Evolutionary conservation across 2,329 filamentous ascomycete genomes (phyloP), one percentile per base, ranked within the genome.

Genomic region (Diaporthe velutina): DNA sequence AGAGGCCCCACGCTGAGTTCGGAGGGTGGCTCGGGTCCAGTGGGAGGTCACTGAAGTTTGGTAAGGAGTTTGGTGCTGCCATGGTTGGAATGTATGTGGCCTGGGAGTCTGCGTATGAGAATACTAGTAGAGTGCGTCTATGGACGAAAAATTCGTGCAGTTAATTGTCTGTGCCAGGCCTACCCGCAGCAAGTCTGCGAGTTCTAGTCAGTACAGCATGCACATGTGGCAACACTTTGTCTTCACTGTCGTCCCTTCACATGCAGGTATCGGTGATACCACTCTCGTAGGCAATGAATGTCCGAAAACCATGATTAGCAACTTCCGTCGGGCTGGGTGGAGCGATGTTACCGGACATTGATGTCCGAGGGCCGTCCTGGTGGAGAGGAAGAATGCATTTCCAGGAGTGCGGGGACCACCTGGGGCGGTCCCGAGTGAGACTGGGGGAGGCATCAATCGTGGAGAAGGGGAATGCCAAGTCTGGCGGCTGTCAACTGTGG

Each of bases 1-100:
- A 61, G 25, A 61, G 58, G 10, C 58, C 58, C 58, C 58, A 61
- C 30, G 58, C 58, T 13, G 58, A 61, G 38, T 61, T 42, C 17
- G 58, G 58, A 4, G 58, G 58, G 9, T 61, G n/a, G 38, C 25
- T 3, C 9, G 38, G n/a, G 3, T 45, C 17, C 13, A 61, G 25
- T 10, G 58, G 58, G 7, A 61, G 58, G 15, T 45, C 58, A 45
- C 38, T 42, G 58, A 61, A 25, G 38, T 61, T 60, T 40, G 57
- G 57, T 25, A 60, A 25, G n/a, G 57, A 19, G 1, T 40, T 60
- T 15, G 6, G 12, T 19, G 35, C 57, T 60, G 35, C 12, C 57
- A 60, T 60, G 22, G 22, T 17, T 25, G n/a, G 10, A 5, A 25
- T 25, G 2, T 60, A 1, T 19, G 57, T 28, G n/a, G 2, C 13